Evolutionary conservation across 176 grass and related monocot species (phyloP), one percentile per base, ranked within the genome.

Genomic region (Rhynchospora breviuscula): DNA sequence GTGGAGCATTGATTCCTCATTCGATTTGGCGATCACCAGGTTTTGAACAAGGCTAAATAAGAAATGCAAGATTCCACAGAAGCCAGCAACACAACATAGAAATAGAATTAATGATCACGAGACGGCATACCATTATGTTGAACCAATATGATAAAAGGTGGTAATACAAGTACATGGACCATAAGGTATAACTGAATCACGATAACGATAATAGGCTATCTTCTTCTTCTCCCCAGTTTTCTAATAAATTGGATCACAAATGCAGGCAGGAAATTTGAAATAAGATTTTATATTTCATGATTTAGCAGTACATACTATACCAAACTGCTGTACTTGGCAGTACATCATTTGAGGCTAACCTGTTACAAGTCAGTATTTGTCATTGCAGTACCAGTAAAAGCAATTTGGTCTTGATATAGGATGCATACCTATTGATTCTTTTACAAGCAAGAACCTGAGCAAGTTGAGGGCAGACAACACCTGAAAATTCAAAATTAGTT

Each of bases 391-490:
- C 31, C 12, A 22, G 11, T 54, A 76, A 14, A 76, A 52, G 13
- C 48, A 76, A 76, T 5, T 17, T 0, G 23, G 25, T 7, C 51
- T 53, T 19, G 13, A 26, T 75, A 51, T 23, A 76, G 72, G 72
- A 76, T 83, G 12, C 22, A 86, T 92, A 97, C 92, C 88, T 87
- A 79, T 89, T 19, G 92, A 97, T 85, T 94, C 92, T 80, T 80
- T 92, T 90, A 97, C 81, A 68, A 94, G 79, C 82, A 92, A 82
- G 73, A 97, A 92, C 14, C 92, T 88, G 61, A 94, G 86, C 87
- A 94, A 91, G 85, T 97, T 97, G 14, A 97, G 90, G 67, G 90
- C 90, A 75, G 95, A 91, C 76, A 97, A 90, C 31, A 94, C 85
- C 95, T 97, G 88, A 87, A 92, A 54, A 84, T 54, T 81, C 46